phyloP scores from a whole-genome alignment of 129 eudicot genomes.

The Helichrysum umbraculigerum region DNA sequence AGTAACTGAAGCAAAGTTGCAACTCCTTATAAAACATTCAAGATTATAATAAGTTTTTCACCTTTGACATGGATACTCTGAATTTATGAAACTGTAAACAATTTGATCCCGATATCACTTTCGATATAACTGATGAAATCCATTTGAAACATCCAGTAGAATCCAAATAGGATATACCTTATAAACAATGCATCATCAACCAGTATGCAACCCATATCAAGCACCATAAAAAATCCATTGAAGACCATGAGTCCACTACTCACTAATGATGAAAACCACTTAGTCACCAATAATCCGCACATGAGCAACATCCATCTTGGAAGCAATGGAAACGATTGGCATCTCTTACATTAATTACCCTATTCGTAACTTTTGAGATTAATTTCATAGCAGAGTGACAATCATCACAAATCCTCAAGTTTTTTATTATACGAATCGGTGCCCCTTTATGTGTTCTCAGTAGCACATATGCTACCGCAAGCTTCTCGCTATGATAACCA shows the following conservation, averaged over 20 bases:
- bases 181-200: not conserved
- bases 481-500: conserved; percentile 69
- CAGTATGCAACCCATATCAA: conserved; percentile 1
- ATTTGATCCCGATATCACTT: too few species aligned
- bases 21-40: not conserved
- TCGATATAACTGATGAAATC: too few species aligned
- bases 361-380: conserved; percentile 52
- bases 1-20: not conserved
- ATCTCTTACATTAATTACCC: conserved; percentile 38
- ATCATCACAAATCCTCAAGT: conserved; percentile 33
- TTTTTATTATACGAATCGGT: conserved; percentile 40
- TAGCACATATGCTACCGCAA: conserved; percentile 63
- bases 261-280: too few species aligned
- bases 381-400: conserved; percentile 59
- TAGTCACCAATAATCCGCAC: conserved; percentile 29
- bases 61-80: not conserved
- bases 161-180: too few species aligned
- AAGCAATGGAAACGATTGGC: conserved; percentile 31
- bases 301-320: conserved; percentile 30
- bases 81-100: too few species aligned
- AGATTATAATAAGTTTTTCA: not conserved
- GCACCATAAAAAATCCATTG: not conserved
- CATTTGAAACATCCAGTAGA: not conserved
- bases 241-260: not conserved
- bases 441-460: conserved; percentile 54